Evolutionary conservation across 306 rosid species (phyloP), one percentile per base, ranked within the genome.

Genomic region (Lathyrus aphaca): DNA sequence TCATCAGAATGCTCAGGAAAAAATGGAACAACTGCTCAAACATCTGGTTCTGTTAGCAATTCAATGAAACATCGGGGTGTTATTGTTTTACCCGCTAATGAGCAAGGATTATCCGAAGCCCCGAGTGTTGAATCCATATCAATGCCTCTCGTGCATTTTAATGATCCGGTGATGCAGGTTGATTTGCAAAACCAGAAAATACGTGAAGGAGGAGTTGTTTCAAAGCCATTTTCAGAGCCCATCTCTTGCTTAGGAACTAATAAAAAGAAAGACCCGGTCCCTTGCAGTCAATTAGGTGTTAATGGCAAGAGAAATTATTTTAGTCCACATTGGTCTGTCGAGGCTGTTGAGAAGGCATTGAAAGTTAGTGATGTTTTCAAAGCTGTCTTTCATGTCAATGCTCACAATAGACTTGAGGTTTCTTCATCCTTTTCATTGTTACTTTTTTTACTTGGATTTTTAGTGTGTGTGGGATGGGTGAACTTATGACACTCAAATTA

Each of bases 321-420:
- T 85, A 55, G 82, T 73, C 87, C 91, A 8, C 88, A 94, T 71
- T 94, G 87, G 96, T 75, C 96, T 38, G 37, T 65, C 68, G 85
- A 88, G 39, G 88, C 76, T 71, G 82, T 88, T 57, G 87, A 79
- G 71, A 84, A 79, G 68, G 95, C 92, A 40, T 32, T 88, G 12
- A 89, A 84, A 96, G 97, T 94, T 45, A 45, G 85, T 82, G 25
- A 66, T 38, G 80, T 73, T 72, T 88, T 85, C 48, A 94, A 77
- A 84, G 91, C 96, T 77, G 70, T 78, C 61, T 87, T 94, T 71
- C 88, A 46, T 50, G 95, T 94, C 80, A 94, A 94, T 79, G 95
- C 90, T 16, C 89, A 87, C 83, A 88, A 94, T 66, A 86, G 83
- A 77, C 63, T 78, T 42, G 98, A 94, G 97, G 98, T 90, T 72